Evolutionary conservation across 2,329 filamentous ascomycete genomes (phyloP).

Genomic region (Colletotrichum plurivorum): DNA sequence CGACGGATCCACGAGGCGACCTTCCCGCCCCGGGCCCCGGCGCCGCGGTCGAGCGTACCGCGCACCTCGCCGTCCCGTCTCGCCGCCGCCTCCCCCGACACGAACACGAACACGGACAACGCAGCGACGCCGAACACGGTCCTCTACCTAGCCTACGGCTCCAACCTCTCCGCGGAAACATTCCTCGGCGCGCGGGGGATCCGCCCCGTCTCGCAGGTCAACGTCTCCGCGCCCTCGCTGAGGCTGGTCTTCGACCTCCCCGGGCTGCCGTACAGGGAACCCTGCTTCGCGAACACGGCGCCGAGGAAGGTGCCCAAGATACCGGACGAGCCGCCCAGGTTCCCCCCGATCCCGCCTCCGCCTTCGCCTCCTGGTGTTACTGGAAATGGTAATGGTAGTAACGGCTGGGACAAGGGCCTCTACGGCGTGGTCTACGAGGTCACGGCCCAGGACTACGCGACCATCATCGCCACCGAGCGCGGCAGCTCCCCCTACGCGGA

Average conservation of each 20-base stretch:
- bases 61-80: slow-evolving; percentile 56
- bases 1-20: neutral
- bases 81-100: slow-evolving; percentile 46
- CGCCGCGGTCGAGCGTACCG: slow-evolving; percentile 50
- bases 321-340: slow-evolving; percentile 49
- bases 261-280: slow-evolving; percentile 88
- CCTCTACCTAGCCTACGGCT: slow-evolving; percentile 91
- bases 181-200: slow-evolving; percentile 86
- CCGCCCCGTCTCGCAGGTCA: slow-evolving; percentile 83
- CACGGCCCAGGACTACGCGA: slow-evolving; percentile 83
- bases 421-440: slow-evolving; percentile 97
- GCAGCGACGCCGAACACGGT: slow-evolving; percentile 56
- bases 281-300: slow-evolving; percentile 90
- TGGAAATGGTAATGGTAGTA: too few relatives aligned
- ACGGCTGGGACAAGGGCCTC: slow-evolving; percentile 82
- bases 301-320: slow-evolving; percentile 67
- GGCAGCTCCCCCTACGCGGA: slow-evolving; percentile 89
- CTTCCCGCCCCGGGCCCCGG: neutral
- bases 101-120: neutral
- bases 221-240: slow-evolving; percentile 85
- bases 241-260: slow-evolving; percentile 87
- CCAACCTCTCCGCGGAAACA: slow-evolving; percentile 85
- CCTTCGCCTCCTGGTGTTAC: slow-evolving; percentile 2
- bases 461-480: slow-evolving; percentile 92
- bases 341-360: slow-evolving; percentile 46